Conservation (phyloP, 306 rosid genomes). For the Acacia crassicarpa region DNA sequence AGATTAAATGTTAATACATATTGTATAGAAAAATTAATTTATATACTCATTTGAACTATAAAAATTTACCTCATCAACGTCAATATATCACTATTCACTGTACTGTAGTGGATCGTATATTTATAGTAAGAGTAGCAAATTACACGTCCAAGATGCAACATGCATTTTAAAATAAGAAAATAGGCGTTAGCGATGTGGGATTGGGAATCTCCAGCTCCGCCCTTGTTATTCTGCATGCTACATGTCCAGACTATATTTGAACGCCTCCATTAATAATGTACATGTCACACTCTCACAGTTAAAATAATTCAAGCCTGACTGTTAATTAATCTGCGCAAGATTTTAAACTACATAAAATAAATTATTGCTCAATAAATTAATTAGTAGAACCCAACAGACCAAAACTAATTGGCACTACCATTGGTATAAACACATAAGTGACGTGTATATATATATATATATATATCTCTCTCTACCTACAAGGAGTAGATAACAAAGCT, state of each 20-base stretch:
- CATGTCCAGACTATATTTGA: neutral
- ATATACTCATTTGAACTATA: too few relatives aligned
- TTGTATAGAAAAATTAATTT: too few relatives aligned
- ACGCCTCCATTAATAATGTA: neutral
- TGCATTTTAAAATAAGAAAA: neutral
- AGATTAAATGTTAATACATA: too few relatives aligned
- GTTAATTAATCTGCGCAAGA: neutral
- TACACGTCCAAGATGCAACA: neutral
- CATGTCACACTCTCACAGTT: neutral
- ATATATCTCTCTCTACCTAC: too few relatives aligned
- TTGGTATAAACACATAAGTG: neutral
- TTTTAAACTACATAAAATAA: too few relatives aligned
- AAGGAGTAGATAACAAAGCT: neutral
- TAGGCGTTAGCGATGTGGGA: neutral
- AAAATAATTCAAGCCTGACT: neutral
- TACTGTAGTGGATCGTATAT: neutral
- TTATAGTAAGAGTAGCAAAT: neutral
- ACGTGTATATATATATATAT: neutral
- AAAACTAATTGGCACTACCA: constrained; percentile 1
- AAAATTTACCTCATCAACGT: neutral
- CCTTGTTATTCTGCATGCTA: neutral
- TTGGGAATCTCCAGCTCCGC: neutral
- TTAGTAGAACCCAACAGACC: neutral
- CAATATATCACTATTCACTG: neutral
- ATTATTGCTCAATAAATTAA: neutral